A percentile compares a stretch with the other conserved stretches of the same genome.
phyloP scores from a whole-genome alignment of 1,139 yeast genomes.

The Wickerhamomyces sp. region DNA sequence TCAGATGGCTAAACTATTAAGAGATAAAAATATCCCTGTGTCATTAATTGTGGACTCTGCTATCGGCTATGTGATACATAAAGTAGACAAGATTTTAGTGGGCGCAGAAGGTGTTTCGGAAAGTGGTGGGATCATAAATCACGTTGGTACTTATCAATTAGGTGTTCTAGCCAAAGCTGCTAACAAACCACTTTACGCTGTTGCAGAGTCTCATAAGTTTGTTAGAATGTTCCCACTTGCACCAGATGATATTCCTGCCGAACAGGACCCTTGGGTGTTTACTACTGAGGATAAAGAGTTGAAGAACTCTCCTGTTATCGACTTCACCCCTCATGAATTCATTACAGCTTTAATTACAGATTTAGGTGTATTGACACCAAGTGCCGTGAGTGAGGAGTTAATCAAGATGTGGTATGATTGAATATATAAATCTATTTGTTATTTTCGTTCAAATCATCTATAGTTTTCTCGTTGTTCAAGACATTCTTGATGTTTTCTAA shows the following conservation, averaged over 20 bases:
- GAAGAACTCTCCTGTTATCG: constrained; percentile 51
- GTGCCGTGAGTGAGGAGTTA: constrained; percentile 96
- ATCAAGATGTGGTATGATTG: constrained; percentile 97
- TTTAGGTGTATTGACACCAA: constrained; percentile 92
- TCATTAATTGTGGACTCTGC: constrained; percentile 89
- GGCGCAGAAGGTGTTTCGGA: constrained; percentile 99
- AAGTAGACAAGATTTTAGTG: constrained; percentile 87
- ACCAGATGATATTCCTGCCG: constrained; percentile 84
- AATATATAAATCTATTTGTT: constrained; percentile 9
- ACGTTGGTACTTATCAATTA: constrained; percentile 91
- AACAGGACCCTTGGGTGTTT: constrained; percentile 38
- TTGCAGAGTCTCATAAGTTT: constrained; percentile 92
- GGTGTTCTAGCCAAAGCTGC: constrained; percentile 91
- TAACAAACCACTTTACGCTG: constrained; percentile 90
- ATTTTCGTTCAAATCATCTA: constrained; percentile 37
- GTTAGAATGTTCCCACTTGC: constrained; percentile 94
- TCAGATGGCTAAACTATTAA: constrained; percentile 64
- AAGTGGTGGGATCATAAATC: constrained; percentile 96
- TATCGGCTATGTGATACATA: constrained; percentile 88
- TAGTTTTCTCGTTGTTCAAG: constrained; percentile 38
- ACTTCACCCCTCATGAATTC: constrained; percentile 93
- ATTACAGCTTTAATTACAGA: constrained; percentile 96
- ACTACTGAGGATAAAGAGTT: constrained; percentile 35
- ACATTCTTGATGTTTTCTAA: constrained; percentile 48
- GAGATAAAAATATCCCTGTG: constrained; percentile 83